These are phyloP conservation scores for Penicillium paxilli DNA, from an alignment of 495 filamentous ascomycete species.

Conservation along the genomic window DNA sequence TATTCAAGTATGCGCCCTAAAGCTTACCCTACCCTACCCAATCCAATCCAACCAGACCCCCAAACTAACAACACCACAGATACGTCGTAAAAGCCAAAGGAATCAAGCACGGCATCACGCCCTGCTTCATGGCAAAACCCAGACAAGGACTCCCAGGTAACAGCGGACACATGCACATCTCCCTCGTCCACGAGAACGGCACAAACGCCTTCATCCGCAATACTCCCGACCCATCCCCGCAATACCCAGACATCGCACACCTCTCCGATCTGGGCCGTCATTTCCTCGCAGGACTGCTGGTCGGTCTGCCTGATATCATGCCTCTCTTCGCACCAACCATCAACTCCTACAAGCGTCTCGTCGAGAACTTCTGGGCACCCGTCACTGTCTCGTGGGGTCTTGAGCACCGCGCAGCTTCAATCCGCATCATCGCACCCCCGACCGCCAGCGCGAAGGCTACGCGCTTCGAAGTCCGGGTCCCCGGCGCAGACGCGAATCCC, in stretches of 20 bases:
- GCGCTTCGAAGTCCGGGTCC: conserved; percentile 86
- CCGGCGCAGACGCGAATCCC: conserved; percentile 88
- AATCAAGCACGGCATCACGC: conserved; percentile 84
- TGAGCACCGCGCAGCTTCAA: conserved; percentile 90
- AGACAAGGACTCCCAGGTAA: conserved; percentile 87
- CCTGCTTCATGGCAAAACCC: conserved; percentile 99
- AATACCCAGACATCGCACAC: conserved; percentile 71
- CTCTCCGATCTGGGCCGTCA: conserved; percentile 89
- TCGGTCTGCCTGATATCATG: conserved; percentile 93
- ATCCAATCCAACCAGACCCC: no score
- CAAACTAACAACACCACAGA: conserved; percentile 28
- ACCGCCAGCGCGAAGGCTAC: conserved; percentile 80
- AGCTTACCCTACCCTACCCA: no score
- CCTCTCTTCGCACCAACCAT: conserved; percentile 90
- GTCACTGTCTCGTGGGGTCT: conserved; percentile 97
- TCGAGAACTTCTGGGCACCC: conserved; percentile 99
- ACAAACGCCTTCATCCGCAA: conserved; percentile 82
- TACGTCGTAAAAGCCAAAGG: conserved; percentile 86
- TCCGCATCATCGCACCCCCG: conserved; percentile 86
- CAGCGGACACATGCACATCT: conserved; percentile 93
- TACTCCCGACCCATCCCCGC: conserved; percentile 63
- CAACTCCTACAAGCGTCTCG: conserved; percentile 95
- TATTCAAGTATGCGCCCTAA: conserved; percentile 96
- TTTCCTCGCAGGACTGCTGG: conserved; percentile 87
- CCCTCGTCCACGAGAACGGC: conserved; percentile 59